A percentile compares a stretch with the other conserved stretches of the same genome.
Evolutionary conservation across 2,329 filamentous ascomycete genomes (phyloP).

Genomic region (Aspergillus unguis): DNA sequence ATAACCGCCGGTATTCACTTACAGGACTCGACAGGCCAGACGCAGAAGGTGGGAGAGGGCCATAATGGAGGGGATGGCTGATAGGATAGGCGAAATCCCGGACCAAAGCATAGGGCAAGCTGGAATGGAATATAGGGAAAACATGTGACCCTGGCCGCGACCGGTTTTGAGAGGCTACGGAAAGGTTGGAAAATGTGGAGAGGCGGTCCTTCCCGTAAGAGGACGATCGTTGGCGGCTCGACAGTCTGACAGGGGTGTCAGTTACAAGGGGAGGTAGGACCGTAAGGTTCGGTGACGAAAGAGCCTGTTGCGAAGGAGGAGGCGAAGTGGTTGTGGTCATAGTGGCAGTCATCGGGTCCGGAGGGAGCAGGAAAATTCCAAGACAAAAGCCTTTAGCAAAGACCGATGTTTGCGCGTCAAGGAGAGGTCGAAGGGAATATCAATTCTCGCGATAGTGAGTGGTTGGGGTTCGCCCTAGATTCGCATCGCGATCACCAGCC

Average conservation of each 20-base stretch:
- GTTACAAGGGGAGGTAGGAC: slow-evolving; percentile 50
- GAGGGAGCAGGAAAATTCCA: slow-evolving; percentile 4
- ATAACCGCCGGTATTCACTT: slow-evolving; percentile 76
- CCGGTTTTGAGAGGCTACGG: slow-evolving; percentile 53
- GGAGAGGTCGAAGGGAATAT: slow-evolving; percentile 14
- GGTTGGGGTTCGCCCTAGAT: slow-evolving; percentile 26
- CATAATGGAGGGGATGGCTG: slow-evolving; percentile 86
- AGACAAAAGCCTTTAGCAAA: slow-evolving; percentile 5
- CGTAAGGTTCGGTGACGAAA: slow-evolving; percentile 26
- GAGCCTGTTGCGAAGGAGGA: slow-evolving; percentile 26
- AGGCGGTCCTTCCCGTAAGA: slow-evolving; percentile 77
- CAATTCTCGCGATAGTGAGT: slow-evolving; percentile 19
- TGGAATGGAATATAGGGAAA: slow-evolving; percentile 81
- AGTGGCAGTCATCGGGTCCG: slow-evolving; percentile 29
- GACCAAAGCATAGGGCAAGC: slow-evolving; percentile 80
- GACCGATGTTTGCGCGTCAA: slow-evolving; percentile 13
- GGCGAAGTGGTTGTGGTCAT: slow-evolving; percentile 38
- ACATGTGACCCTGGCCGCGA: slow-evolving; percentile 79
- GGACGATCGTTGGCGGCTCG: slow-evolving; percentile 65
- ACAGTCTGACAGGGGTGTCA: slow-evolving; percentile 53
- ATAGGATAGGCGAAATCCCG: slow-evolving; percentile 92
- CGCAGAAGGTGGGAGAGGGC: slow-evolving; percentile 69
- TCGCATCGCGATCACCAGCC: slow-evolving; percentile 35
- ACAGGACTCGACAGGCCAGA: slow-evolving; percentile 81
- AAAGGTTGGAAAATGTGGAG: slow-evolving; percentile 76